These are phyloP conservation scores for Drechslera avenae DNA, from an alignment of 2,329 filamentous ascomycete species.

Conservation along the genomic window DNA sequence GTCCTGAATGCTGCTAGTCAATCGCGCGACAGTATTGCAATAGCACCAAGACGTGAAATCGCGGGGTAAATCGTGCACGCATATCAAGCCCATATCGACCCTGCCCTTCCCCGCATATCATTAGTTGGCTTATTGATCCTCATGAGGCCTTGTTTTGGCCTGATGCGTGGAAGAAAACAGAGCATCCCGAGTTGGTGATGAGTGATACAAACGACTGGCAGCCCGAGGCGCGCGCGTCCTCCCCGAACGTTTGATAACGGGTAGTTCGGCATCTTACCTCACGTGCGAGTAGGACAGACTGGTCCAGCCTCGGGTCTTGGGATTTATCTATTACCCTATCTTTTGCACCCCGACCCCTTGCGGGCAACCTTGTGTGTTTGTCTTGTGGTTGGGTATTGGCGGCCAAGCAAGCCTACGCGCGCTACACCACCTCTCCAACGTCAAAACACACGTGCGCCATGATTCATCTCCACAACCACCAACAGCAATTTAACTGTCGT, in stretches of 20 bases:
- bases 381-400: not conserved
- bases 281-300: constrained; percentile 4
- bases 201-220: not conserved
- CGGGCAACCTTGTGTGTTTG: not conserved
- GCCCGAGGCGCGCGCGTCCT: not conserved
- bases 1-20: constrained; percentile 10
- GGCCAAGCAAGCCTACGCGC: constrained; percentile 2
- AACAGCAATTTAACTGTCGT: constrained; percentile 2
- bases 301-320: constrained; percentile 3
- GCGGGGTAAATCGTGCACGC: constrained; percentile 8
- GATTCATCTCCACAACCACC: not conserved
- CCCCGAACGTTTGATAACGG: constrained; percentile 4
- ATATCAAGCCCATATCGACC: not conserved
- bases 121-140: not conserved
- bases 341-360: not conserved
- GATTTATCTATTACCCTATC: constrained; percentile 1
- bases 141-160: constrained; percentile 1
- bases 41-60: constrained; percentile 7
- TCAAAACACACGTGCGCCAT: not conserved
- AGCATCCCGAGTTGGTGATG: not conserved
- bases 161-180: not conserved
- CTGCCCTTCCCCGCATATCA: not conserved
- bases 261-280: constrained; percentile 11
- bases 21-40: constrained; percentile 14
- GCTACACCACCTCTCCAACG: constrained; percentile 3